A percentile compares a stretch with the other conserved stretches of the same genome.
Conservation (phyloP, 306 rosid species). For the Rosa lucieae region DNA sequence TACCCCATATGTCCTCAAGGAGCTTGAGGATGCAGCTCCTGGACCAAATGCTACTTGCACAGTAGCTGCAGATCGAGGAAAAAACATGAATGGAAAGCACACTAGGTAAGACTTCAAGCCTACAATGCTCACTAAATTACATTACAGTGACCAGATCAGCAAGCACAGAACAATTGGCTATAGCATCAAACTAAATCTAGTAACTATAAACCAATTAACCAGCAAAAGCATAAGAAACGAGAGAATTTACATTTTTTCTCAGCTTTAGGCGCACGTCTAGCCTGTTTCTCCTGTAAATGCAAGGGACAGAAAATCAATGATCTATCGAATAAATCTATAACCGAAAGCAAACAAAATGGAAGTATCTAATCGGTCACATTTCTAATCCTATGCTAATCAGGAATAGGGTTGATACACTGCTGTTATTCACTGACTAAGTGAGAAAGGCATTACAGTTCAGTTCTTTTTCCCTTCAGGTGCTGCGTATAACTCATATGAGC, state of each 20-base stretch:
- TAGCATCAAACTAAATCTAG: not conserved
- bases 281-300: conserved; percentile 52
- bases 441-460: no score
- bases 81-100: conserved; percentile 24
- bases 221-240: conserved; percentile 14
- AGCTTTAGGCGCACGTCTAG: conserved; percentile 40
- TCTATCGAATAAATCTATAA: not conserved
- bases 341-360: not conserved
- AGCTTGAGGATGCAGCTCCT: conserved; percentile 37
- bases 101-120: not conserved
- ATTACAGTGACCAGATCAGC: not conserved
- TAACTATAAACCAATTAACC: not conserved
- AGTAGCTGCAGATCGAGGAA: conserved; percentile 50
- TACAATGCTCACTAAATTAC: not conserved
- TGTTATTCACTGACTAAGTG: no score
- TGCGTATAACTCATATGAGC: no score
- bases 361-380: no score
- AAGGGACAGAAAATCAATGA: conserved; percentile 28
- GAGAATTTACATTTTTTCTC: conserved; percentile 55
- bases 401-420: no score
- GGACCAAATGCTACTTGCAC: conserved; percentile 76
- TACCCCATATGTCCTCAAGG: conserved; percentile 44
- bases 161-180: not conserved
- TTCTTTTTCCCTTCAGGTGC: no score
- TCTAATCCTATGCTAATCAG: no score